Base-by-base conservation (phyloP, 768 basidiomycete genomes). In the Trametes meyenii region DNA sequence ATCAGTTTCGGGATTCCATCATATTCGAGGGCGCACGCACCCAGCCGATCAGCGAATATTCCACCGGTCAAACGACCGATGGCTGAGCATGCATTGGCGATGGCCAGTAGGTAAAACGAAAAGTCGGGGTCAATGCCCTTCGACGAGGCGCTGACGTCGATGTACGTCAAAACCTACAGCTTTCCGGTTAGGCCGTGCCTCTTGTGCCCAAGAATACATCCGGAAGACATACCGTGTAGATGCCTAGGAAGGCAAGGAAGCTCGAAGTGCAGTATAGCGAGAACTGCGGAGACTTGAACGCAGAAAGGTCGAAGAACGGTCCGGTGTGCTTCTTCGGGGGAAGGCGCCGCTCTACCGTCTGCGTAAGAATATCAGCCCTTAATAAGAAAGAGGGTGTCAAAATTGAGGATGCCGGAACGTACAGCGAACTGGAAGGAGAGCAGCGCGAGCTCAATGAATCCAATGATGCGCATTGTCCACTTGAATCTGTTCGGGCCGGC, bases 381-480 rank as follows among this genome's bases (percentile, higher is more conserved):
- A 65, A 63, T 52, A 61, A 55, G 40, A 50, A 17, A 48, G 45
- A 21, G 26, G 26, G n/a, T 21, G 21, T 14, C 39, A 21, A 7
- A 24, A 36, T 19, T 17, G 26, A 2, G 3, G 7, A 5, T 33
- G 29, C 29, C 29, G 29, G 23, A 8, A 61, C 67, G 16, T 61
- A 67, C 61, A 21, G 77, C 54, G 19, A 71, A 66, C 38, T 63
- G 59, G 29, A 60, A 19, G 13, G 29, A 33, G 10, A 90, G 76
- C 1, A 80, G 69, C 14, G 78, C 62, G 0, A 88, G 62, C 0
- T 90, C 70, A 10, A 90, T 82, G 62, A 90, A 85, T 2, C 84
- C 89, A 44, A 90, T 73, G 35, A 87, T 82, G 13, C 90, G 79
- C 79, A 89, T 83, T 0, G 90, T 89, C 90, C 90, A 92, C 63